Conservation (phyloP, 345 rosid genomes). For the Clausena lansium region DNA sequence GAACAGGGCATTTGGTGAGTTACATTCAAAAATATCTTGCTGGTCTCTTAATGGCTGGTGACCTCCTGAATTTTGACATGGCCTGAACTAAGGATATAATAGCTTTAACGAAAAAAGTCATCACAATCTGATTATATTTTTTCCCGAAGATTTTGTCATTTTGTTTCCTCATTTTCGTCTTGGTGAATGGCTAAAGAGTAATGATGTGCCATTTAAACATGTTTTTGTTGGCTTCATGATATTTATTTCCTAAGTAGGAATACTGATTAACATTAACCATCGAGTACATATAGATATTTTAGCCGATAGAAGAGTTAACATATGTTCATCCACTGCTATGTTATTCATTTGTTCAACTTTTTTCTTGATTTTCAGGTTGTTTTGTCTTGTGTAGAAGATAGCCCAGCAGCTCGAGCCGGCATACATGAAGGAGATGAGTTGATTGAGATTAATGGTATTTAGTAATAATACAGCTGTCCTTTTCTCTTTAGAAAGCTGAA, state of each 20-base stretch:
- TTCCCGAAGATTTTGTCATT: background rate
- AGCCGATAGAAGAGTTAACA: background rate
- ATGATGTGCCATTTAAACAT: background rate
- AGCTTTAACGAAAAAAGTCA: background rate
- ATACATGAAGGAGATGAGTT: constrained; percentile 82
- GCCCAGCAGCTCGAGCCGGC: constrained; percentile 94
- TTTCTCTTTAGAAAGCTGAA: background rate
- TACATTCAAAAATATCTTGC: background rate
- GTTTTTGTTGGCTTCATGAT: background rate
- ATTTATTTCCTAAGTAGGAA: background rate
- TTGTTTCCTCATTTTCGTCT: background rate
- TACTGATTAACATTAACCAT: background rate
- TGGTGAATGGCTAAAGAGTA: too few species aligned
- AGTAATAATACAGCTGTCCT: background rate
- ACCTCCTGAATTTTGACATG: background rate
- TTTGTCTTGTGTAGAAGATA: constrained; percentile 71
- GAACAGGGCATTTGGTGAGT: constrained; percentile 83
- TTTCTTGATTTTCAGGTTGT: constrained; percentile 56
- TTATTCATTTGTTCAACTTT: background rate
- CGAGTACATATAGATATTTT: background rate
- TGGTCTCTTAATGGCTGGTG: background rate
- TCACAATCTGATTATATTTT: background rate
- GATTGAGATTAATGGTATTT: constrained; percentile 83
- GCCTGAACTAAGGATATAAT: background rate
- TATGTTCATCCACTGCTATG: background rate